These are phyloP conservation scores for Calonectria hawksworthii DNA, from an alignment of 2,329 filamentous ascomycete genomes.

Conservation along the genomic window DNA sequence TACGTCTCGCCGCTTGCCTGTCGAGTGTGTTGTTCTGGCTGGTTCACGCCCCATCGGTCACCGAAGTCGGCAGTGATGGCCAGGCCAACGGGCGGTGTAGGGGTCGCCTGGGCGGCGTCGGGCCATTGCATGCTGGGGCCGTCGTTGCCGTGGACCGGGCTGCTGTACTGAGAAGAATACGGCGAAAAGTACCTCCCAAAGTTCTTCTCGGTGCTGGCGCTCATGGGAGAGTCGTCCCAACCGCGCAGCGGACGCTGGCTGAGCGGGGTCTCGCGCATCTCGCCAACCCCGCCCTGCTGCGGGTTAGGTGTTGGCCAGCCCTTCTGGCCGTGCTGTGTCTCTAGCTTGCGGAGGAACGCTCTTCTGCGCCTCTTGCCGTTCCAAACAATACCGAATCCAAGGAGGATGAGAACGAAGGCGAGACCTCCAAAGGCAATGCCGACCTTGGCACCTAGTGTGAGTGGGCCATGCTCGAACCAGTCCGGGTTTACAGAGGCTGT, in stretches of 20 bases:
- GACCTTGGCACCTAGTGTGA: slow-evolving; percentile 69
- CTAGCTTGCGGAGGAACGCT: slow-evolving; percentile 63
- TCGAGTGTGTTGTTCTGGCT: background rate
- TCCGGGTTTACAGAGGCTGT: slow-evolving; percentile 55
- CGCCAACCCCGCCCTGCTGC: slow-evolving; percentile 39
- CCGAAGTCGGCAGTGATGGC: slow-evolving; percentile 18
- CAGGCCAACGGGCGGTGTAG: slow-evolving; percentile 10
- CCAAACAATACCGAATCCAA: slow-evolving; percentile 68
- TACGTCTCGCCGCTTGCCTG: slow-evolving; percentile 10
- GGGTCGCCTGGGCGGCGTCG: background rate
- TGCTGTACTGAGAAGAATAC: slow-evolving; percentile 72
- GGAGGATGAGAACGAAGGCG: slow-evolving; percentile 60
- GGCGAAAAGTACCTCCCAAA: slow-evolving; percentile 69
- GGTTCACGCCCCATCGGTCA: slow-evolving; percentile 13
- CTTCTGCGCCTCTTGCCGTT: slow-evolving; percentile 69
- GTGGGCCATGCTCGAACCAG: slow-evolving; percentile 58
- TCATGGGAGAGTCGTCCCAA: slow-evolving; percentile 69
- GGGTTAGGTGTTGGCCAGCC: slow-evolving; percentile 55
- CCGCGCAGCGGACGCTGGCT: slow-evolving; percentile 66
- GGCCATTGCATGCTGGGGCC: slow-evolving; percentile 24
- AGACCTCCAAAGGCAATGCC: slow-evolving; percentile 70
- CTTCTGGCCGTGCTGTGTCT: slow-evolving; percentile 51
- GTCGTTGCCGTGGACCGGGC: slow-evolving; percentile 61
- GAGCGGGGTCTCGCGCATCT: slow-evolving; percentile 60
- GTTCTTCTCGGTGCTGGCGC: slow-evolving; percentile 55